Evolutionary conservation across 768 basidiomycete genomes (phyloP).

Genomic region (Ephemerocybe angulata): DNA sequence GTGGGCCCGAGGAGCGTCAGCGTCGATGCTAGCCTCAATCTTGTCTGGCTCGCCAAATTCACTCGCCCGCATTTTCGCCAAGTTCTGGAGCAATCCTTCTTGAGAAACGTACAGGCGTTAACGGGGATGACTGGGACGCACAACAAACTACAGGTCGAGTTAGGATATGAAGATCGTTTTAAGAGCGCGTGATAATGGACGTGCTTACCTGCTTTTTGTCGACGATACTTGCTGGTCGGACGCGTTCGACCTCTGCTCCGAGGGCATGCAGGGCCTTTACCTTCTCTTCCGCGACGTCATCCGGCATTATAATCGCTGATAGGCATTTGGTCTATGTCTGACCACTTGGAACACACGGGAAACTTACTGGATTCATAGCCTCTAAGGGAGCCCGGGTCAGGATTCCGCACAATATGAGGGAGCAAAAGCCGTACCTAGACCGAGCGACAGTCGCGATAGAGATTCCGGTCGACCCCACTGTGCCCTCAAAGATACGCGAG

Average conservation of each 20-base stretch:
- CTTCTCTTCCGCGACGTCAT: slow-evolving; percentile 90
- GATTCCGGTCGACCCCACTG: slow-evolving; percentile 94
- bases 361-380: slow-evolving; percentile 83
- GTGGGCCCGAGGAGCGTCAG: slow-evolving; percentile 14
- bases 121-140: background rate
- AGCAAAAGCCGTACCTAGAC: slow-evolving; percentile 56
- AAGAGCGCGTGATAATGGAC: background rate
- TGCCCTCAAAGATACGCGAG: slow-evolving; percentile 95
- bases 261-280: slow-evolving; percentile 77
- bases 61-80: slow-evolving; percentile 75
- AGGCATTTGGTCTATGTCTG: background rate
- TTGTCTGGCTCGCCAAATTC: slow-evolving; percentile 56
- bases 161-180: background rate
- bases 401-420: background rate
- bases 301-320: slow-evolving; percentile 86
- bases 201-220: slow-evolving; percentile 84
- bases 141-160: background rate
- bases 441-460: slow-evolving; percentile 91
- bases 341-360: background rate
- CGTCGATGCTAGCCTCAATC: slow-evolving; percentile 18
- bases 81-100: slow-evolving; percentile 60
- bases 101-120: background rate
- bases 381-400: slow-evolving; percentile 33
- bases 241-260: slow-evolving; percentile 86
- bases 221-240: slow-evolving; percentile 92